Evolutionary conservation across 2,329 filamentous ascomycete species (phyloP).

Genomic region (Colletotrichum euphorbiae): DNA sequence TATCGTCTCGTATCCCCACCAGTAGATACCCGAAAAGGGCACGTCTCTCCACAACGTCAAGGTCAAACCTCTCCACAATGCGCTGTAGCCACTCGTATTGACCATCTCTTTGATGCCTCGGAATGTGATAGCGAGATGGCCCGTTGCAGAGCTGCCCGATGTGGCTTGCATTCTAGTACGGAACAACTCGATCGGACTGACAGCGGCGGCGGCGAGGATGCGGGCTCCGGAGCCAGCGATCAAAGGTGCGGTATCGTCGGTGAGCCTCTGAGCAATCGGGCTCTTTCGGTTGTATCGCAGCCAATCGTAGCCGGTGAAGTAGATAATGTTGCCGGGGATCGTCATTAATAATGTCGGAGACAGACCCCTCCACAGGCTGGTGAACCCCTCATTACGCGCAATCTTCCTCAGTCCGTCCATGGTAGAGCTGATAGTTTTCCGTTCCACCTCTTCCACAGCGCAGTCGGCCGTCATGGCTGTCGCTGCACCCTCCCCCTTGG

Average conservation of each 20-base stretch:
- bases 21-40: conserved; percentile 96
- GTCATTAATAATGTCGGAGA: conserved; percentile 97
- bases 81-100: conserved; percentile 77
- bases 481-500: conserved; percentile 61
- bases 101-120: conserved; percentile 84
- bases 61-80: conserved; percentile 90
- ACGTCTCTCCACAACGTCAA: conserved; percentile 97
- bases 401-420: conserved; percentile 95
- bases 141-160: conserved; percentile 65
- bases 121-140: conserved; percentile 84
- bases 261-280: conserved; percentile 73
- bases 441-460: conserved; percentile 87
- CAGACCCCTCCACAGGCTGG: conserved; percentile 90
- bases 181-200: conserved; percentile 94
- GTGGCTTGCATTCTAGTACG: conserved; percentile 91
- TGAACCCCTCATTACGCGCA: conserved; percentile 88
- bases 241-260: conserved; percentile 81
- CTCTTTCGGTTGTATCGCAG: conserved; percentile 79
- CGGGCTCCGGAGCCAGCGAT: conserved; percentile 83
- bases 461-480: conserved; percentile 72
- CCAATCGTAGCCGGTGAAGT: conserved; percentile 98
- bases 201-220: conserved; percentile 81
- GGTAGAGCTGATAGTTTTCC: conserved; percentile 87
- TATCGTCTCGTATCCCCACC: conserved; percentile 95
- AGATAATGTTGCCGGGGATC: conserved; percentile 95